phyloP scores from a whole-genome alignment of 78 protist genomes.

The Speleostelium caveatum region DNA sequence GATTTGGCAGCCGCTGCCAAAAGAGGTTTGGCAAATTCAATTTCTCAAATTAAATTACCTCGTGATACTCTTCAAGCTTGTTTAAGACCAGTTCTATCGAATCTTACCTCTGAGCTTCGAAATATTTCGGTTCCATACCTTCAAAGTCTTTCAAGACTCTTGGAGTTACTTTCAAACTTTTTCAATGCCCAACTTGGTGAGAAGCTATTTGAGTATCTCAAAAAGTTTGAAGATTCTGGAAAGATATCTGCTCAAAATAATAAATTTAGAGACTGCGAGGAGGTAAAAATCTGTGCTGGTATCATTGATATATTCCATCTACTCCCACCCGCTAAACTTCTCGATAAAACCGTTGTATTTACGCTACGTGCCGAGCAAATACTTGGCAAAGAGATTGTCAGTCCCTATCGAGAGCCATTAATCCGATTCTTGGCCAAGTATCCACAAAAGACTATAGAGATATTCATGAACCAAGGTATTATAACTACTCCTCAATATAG shows the following conservation, averaged over 20 bases:
- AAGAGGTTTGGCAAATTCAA: constrained; percentile 43
- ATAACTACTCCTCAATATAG: constrained; percentile 6
- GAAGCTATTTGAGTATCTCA: constrained; percentile 91
- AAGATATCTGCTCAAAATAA: constrained; percentile 7
- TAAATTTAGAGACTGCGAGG: constrained; percentile 36
- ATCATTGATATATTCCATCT: constrained; percentile 92
- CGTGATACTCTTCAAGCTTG: constrained; percentile 90
- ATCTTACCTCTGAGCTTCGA: constrained; percentile 87
- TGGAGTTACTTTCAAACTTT: constrained; percentile 85
- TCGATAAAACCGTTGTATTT: constrained; percentile 66
- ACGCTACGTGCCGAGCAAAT: constrained; percentile 77
- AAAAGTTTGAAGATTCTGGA: constrained; percentile 84
- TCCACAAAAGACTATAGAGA: constrained; percentile 79
- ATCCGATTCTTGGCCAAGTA: constrained; percentile 81
- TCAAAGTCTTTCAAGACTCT: constrained; percentile 89
- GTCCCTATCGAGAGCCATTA: constrained; percentile 88
- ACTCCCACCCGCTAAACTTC: constrained; percentile 90
- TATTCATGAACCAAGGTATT: constrained; percentile 63
- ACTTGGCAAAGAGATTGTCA: constrained; percentile 34
- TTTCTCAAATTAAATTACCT: constrained; percentile 55
- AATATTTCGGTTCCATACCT: constrained; percentile 86
- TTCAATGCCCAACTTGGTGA: constrained; percentile 95
- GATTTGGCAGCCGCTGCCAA: constrained; percentile 81
- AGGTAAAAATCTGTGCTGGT: constrained; percentile 81
- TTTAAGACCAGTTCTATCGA: constrained; percentile 90